Conservation (phyloP, 345 rosid genomes). For the Rhodamnia rubescens region DNA sequence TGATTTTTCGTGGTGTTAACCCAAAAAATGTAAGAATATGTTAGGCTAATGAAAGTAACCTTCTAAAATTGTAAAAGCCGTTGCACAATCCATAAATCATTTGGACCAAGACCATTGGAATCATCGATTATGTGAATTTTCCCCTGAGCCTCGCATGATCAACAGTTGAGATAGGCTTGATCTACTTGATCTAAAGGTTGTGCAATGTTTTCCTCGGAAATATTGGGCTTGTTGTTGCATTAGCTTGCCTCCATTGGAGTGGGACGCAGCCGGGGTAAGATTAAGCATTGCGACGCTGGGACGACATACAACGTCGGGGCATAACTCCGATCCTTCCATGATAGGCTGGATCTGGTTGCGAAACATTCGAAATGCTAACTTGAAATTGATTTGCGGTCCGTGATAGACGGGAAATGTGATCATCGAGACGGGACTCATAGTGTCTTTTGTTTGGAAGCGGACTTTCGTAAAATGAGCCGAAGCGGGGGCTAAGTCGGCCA, state of each 20-base stretch:
- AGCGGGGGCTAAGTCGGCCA: no score
- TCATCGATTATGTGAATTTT: not conserved
- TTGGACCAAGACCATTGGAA: not conserved
- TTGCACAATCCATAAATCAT: fast-evolving
- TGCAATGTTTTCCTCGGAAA: not conserved
- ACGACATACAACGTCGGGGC: not conserved
- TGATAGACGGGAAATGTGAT: no score
- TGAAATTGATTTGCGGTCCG: not conserved
- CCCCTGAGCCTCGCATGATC: not conserved
- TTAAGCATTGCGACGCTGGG: not conserved
- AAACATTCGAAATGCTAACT: not conserved
- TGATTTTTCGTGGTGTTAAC: no score
- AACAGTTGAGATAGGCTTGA: not conserved
- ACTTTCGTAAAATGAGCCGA: no score
- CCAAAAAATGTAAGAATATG: no score
- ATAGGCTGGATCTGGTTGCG: not conserved
- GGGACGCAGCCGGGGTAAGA: not conserved
- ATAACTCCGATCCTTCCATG: not conserved
- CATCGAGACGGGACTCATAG: no score
- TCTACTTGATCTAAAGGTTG: not conserved
- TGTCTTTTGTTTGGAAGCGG: no score
- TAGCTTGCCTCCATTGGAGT: not conserved
- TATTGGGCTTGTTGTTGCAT: no score
- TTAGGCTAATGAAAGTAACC: no score
- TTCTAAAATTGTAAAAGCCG: not conserved